Evolutionary conservation across 345 rosid species (phyloP), one percentile per base, ranked within the genome.

Genomic region (Eucalyptus regnans): DNA sequence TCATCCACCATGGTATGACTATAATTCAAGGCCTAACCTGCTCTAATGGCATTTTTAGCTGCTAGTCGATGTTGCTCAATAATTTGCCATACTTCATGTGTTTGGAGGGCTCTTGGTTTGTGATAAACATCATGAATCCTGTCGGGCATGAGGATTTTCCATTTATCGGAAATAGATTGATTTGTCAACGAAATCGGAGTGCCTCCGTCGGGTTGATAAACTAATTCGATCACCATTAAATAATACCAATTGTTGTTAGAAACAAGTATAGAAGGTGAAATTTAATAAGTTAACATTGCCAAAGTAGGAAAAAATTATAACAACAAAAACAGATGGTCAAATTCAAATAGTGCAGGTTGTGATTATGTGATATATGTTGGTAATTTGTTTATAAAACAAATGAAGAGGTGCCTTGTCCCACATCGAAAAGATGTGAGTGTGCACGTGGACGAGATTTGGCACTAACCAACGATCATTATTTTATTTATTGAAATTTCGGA

Each of bases 111-210:
- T 52, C 86, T 49, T 7, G 89, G 89, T 10, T 33, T 46, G 46
- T 31, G 27, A 46, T 16, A 52, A 18, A 43, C 31, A 20, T 48
- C 31, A 0, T 16, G 33, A 52, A 87, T 56, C 44, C 93, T 87
- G 23, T 91, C 90, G 12, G 93, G 92, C 92, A 92, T 62, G 11
- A 91, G 91, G 71, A 91, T 90, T 54, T 79, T 90, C 90, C 90
- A 90, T 52, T 92, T 90, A 25, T 87, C 89, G 7, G 94, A 93
- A 46, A 93, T 52, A 11, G 90, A 54, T 86, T 89, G 91, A 90
- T 87, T 88, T 15, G 93, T 91, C 1, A 92, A 93, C 12, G 94
- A 93, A 66, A 93, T 90, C 16, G 91, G 94, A 10, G 89, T 91
- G 18, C 87, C 89, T 37, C 92, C 90, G 84, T 87, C 90, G 1